These are phyloP conservation scores for Cyclotella cryptica DNA, from an alignment of 108 stramenopile genomes.

Conservation along the genomic window DNA sequence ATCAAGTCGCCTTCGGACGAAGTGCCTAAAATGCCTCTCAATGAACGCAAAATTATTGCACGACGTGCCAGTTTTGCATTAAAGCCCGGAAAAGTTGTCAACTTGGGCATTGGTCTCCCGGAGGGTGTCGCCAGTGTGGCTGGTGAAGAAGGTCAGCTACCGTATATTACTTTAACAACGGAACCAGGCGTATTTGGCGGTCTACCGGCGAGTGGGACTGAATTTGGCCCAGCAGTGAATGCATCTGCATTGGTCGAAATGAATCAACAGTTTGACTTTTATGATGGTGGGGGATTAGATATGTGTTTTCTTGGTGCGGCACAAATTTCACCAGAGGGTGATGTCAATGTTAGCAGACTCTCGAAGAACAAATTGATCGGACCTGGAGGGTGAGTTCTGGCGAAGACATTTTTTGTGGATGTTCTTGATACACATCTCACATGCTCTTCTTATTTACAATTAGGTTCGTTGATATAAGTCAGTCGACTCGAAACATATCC, in stretches of 20 bases:
- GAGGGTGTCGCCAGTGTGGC: constrained; percentile 83
- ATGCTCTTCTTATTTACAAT: too few species aligned
- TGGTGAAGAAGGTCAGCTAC: constrained; percentile 78
- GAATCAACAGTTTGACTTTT: constrained; percentile 83
- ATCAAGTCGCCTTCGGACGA: constrained; percentile 57
- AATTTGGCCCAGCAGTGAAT: constrained; percentile 81
- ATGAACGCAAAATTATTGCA: constrained; percentile 77
- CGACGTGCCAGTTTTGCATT: constrained; percentile 70
- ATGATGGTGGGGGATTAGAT: constrained; percentile 79
- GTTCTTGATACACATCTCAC: too few species aligned
- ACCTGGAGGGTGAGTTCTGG: constrained; percentile 66
- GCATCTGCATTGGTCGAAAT: constrained; percentile 75
- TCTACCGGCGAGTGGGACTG: constrained; percentile 72
- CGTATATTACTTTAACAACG: constrained; percentile 73
- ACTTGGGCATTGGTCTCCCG: constrained; percentile 85
- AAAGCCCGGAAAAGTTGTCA: constrained; percentile 66
- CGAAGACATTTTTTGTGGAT: too few species aligned
- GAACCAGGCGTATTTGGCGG: constrained; percentile 82
- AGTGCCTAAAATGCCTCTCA: constrained; percentile 56
- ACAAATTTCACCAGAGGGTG: constrained; percentile 65
- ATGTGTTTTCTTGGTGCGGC: constrained; percentile 76
- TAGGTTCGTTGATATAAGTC: constrained; percentile 79
- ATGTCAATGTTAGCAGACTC: constrained; percentile 87
- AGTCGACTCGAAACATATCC: constrained; percentile 62
- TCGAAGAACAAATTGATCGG: constrained; percentile 66